Evolutionary conservation across 306 rosid species (phyloP).

Genomic region (Corylus americana): DNA sequence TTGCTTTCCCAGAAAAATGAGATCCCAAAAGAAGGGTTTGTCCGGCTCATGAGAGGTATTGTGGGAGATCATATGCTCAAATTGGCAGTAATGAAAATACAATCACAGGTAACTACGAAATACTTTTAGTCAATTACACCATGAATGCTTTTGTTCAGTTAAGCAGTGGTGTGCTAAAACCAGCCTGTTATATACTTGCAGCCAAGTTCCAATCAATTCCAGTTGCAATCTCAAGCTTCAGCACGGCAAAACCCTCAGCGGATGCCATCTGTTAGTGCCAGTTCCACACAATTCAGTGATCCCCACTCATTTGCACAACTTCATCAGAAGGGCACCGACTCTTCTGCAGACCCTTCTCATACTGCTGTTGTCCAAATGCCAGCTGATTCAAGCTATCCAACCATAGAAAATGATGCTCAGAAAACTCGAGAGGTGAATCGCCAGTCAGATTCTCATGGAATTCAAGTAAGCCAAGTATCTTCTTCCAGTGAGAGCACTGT

Average conservation of each 20-base stretch:
- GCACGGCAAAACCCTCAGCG: slow-evolving; percentile 60
- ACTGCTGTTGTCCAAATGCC: slow-evolving; percentile 48
- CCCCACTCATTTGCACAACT: slow-evolving; percentile 67
- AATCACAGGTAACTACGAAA: slow-evolving; percentile 55
- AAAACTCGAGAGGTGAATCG: slow-evolving; percentile 53
- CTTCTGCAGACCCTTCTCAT: slow-evolving; percentile 60
- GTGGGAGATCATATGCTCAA: slow-evolving; percentile 93
- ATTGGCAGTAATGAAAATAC: slow-evolving; percentile 67
- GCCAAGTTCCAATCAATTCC: slow-evolving; percentile 25
- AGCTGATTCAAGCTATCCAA: slow-evolving; percentile 38
- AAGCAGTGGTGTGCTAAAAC: background rate
- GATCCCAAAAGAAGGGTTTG: slow-evolving; percentile 79
- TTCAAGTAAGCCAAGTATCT: slow-evolving; percentile 53
- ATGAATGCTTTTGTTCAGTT: background rate
- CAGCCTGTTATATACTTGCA: background rate
- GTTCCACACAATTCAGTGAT: slow-evolving; percentile 59
- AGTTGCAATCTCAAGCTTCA: slow-evolving; percentile 48
- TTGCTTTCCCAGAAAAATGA: slow-evolving; percentile 64
- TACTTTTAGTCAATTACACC: slow-evolving; percentile 3
- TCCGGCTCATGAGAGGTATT: slow-evolving; percentile 68
- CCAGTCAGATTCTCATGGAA: slow-evolving; percentile 50
- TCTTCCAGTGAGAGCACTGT: slow-evolving; percentile 46
- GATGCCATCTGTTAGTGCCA: slow-evolving; percentile 57
- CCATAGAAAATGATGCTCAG: slow-evolving; percentile 49
- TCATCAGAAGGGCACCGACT: slow-evolving; percentile 67